These are phyloP conservation scores for Trichoderma virens DNA, from an alignment of 495 filamentous ascomycete species.

Conservation along the genomic window DNA sequence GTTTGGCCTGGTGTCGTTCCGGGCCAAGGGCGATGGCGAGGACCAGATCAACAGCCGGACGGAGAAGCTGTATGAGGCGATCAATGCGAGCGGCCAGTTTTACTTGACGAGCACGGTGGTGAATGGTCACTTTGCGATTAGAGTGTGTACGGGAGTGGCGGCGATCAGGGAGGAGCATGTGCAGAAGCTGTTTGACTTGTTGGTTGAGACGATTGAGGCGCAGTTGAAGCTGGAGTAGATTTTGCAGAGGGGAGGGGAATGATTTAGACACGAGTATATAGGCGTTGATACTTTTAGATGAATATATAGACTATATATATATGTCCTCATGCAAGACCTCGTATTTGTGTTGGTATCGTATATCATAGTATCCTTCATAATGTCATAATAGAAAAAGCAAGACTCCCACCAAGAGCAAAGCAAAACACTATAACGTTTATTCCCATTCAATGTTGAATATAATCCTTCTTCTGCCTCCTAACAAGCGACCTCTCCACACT, in stretches of 20 bases:
- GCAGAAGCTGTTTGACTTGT: constrained; percentile 65
- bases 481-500: constrained; percentile 18
- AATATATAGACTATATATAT: neutral
- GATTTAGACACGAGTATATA: neutral
- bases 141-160: constrained; percentile 65
- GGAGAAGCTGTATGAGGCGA: constrained; percentile 66
- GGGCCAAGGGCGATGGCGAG: constrained; percentile 34
- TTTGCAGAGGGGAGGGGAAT: neutral
- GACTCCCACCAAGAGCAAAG: too few species aligned
- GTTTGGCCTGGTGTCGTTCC: constrained; percentile 78
- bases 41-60: constrained; percentile 59
- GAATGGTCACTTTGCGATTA: constrained; percentile 70
- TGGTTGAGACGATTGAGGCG: constrained; percentile 63
- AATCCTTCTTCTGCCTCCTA: constrained; percentile 30
- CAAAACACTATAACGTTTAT: neutral
- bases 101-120: constrained; percentile 77
- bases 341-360: too few species aligned
- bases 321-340: neutral
- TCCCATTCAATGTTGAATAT: neutral
- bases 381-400: too few species aligned
- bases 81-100: constrained; percentile 70
- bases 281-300: neutral
- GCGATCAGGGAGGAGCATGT: constrained; percentile 66
- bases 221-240: constrained; percentile 27
- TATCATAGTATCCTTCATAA: neutral